phyloP scores from a whole-genome alignment of 2,329 filamentous ascomycete species.

The Venturia aucupariae region DNA sequence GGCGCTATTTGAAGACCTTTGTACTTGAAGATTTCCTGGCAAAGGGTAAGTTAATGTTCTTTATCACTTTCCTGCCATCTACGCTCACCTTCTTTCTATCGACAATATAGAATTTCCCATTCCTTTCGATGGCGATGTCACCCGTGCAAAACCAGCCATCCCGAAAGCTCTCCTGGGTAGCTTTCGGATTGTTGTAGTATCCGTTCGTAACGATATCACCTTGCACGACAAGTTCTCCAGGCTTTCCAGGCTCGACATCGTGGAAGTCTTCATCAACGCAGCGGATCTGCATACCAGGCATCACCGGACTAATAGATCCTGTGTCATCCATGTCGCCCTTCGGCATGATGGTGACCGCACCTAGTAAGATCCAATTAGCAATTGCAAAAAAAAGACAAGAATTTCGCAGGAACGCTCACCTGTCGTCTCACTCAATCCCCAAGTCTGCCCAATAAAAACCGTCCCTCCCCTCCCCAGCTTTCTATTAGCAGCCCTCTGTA shows the following conservation, averaged over 20 bases:
- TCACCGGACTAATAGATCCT: conserved; percentile 38
- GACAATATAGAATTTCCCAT: conserved; percentile 31
- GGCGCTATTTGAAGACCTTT: conserved; percentile 43
- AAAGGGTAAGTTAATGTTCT: not conserved
- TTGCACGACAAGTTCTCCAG: conserved; percentile 21
- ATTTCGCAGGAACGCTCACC: not conserved
- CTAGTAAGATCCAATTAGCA: not conserved
- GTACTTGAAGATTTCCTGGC: conserved; percentile 37
- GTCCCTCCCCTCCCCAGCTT: conserved; percentile 36
- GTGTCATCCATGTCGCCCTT: conserved; percentile 34
- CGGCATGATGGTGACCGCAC: conserved; percentile 50
- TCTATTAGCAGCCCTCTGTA: conserved; percentile 42
- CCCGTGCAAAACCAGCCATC: conserved; percentile 37
- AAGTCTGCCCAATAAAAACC: conserved; percentile 12
- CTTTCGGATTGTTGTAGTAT: conserved; percentile 29
- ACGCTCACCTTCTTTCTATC: conserved; percentile 31
- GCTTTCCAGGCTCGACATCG: conserved; percentile 21
- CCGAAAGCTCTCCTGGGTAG: conserved; percentile 25
- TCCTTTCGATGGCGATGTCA: conserved; percentile 30
- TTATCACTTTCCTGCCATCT: not conserved
- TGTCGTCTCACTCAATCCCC: conserved; percentile 16
- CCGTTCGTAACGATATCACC: conserved; percentile 25
- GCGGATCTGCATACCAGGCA: conserved; percentile 26
- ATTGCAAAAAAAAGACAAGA: too few species aligned
- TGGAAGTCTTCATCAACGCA: conserved; percentile 10